Conservation (phyloP, 202 grass and related monocot species). For the Carex sylvatica region DNA sequence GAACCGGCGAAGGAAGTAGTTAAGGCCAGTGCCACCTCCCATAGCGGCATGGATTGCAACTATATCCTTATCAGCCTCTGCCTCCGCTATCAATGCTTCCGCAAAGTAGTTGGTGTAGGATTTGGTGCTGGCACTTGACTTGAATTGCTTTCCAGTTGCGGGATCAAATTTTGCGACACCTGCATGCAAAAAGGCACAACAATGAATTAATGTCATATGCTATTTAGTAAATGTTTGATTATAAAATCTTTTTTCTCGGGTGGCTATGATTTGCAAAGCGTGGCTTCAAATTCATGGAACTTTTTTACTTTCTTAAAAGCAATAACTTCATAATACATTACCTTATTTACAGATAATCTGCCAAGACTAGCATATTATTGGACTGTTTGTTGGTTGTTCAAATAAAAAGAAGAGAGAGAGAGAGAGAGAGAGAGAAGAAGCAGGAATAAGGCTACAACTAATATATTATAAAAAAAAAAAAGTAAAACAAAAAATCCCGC, state of each 20-base stretch:
- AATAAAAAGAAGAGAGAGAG: neutral
- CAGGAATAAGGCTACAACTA: neutral
- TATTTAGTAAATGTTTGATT: neutral
- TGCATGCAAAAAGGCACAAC: neutral
- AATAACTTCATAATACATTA: constrained; percentile 4
- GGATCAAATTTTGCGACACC: constrained; percentile 88
- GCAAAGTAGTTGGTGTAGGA: constrained; percentile 94
- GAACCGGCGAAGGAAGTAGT: constrained; percentile 91
- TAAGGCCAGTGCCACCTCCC: constrained; percentile 91
- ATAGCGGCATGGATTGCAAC: constrained; percentile 94
- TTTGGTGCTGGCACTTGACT: constrained; percentile 53
- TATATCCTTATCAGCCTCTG: constrained; percentile 74
- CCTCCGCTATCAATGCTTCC: constrained; percentile 81
- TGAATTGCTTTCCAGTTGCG: constrained; percentile 89
- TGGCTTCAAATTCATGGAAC: neutral
- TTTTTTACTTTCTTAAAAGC: constrained; percentile 5
- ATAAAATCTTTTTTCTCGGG: neutral
- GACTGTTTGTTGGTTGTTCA: neutral
- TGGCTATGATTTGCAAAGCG: neutral
- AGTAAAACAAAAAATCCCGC: neutral
- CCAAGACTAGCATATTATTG: constrained; percentile 4
- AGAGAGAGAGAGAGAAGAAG: neutral
- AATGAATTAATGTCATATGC: neutral
- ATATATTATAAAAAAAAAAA: neutral
- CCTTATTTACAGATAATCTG: neutral